phyloP scores from a whole-genome alignment of 2,329 filamentous ascomycete genomes.

The Paraphaeosphaeria sporulosa region DNA sequence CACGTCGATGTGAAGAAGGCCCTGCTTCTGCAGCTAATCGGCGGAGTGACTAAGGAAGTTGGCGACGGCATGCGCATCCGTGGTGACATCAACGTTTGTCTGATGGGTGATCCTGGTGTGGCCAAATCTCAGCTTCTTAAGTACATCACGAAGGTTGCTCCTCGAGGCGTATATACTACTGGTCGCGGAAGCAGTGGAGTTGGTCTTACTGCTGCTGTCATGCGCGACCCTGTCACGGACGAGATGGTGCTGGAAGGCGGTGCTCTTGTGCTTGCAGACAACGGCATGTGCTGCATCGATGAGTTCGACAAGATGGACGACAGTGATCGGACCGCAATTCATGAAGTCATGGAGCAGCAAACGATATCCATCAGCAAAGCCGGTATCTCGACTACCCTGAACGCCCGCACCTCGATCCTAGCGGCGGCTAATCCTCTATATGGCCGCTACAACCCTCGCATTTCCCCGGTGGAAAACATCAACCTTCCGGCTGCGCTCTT shows the following conservation, averaged over 20 bases:
- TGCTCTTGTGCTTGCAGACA: conserved; percentile 80
- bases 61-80: conserved; percentile 98
- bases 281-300: conserved; percentile 86
- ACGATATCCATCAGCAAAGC: conserved; percentile 89
- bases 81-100: conserved; percentile 97
- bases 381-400: conserved; percentile 94
- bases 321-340: conserved; percentile 80
- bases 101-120: conserved; percentile 99
- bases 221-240: conserved; percentile 83
- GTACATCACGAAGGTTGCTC: conserved; percentile 98
- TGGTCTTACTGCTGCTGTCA: conserved; percentile 82
- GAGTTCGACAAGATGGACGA: conserved; percentile 93
- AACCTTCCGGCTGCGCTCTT: conserved; percentile 97
- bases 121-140: conserved; percentile 98
- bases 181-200: conserved; percentile 83
- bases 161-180: conserved; percentile 86
- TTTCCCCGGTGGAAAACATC: conserved; percentile 98
- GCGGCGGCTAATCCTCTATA: conserved; percentile 97
- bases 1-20: conserved; percentile 99
- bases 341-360: conserved; percentile 90
- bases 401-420: conserved; percentile 93
- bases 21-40: conserved; percentile 90
- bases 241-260: conserved; percentile 86
- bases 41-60: conserved; percentile 95
- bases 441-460: conserved; percentile 95